A percentile compares a stretch with the other conserved stretches of the same genome.
Evolutionary conservation across 176 grass and related monocot species (phyloP).

Genomic region (Triticum aestivum): DNA sequence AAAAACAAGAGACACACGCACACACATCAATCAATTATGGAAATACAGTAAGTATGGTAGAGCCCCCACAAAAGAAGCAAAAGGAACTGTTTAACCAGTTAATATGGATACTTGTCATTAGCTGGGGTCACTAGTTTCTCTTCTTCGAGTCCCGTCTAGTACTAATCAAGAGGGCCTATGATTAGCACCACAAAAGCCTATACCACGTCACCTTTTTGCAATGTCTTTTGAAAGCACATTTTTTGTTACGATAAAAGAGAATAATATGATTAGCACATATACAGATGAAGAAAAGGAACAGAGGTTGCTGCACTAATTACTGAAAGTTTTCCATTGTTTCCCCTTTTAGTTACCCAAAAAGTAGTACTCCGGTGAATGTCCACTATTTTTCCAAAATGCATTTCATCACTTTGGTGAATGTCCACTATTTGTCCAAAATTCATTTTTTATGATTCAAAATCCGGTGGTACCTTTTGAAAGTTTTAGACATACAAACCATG

Average conservation of each 20-base stretch:
- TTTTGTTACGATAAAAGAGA: slow-evolving; percentile 1
- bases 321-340: slow-evolving; percentile 1
- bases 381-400: no score
- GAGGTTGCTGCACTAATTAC: neutral
- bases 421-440: neutral
- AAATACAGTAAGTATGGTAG: slow-evolving; percentile 13
- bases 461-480: no score
- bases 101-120: neutral
- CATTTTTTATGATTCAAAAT: neutral
- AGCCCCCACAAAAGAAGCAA: neutral
- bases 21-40: slow-evolving; percentile 27
- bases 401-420: no score
- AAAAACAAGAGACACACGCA: slow-evolving; percentile 33
- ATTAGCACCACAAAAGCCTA: slow-evolving; percentile 17
- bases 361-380: no score
- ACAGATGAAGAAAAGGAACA: neutral
- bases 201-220: slow-evolving; percentile 10
- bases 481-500: no score
- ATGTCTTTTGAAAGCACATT: slow-evolving; percentile 19
- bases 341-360: slow-evolving; percentile 5
- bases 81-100: slow-evolving; percentile 17
- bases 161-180: slow-evolving; percentile 3
- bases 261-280: neutral
- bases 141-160: neutral
- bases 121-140: slow-evolving; percentile 17